Conservation (phyloP, 805 yeast species). For the Debaryomyces castellii region DNA sequence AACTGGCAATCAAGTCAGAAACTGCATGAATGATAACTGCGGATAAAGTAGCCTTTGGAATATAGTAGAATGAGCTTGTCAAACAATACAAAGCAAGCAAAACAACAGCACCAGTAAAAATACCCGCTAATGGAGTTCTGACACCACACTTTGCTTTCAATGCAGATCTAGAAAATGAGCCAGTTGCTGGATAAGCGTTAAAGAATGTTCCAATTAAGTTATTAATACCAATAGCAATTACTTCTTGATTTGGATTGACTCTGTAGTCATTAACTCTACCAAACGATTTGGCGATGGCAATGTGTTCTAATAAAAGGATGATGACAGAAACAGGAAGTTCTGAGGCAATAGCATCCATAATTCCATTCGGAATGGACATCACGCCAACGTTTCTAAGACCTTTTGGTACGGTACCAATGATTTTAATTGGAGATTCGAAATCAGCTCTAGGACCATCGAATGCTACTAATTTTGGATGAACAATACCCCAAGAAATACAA, state of each 20-base stretch:
- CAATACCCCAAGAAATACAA: slow-evolving; percentile 75
- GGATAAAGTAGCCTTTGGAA: slow-evolving; percentile 83
- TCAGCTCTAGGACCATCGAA: slow-evolving; percentile 29
- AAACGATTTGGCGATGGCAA: slow-evolving; percentile 89
- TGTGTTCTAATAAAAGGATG: slow-evolving; percentile 83
- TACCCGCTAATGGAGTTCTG: slow-evolving; percentile 89
- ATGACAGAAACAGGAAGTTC: slow-evolving; percentile 86
- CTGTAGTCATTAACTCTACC: slow-evolving; percentile 91
- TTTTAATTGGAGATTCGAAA: slow-evolving; percentile 49
- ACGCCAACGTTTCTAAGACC: slow-evolving; percentile 80
- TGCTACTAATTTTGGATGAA: slow-evolving; percentile 44
- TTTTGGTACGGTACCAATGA: slow-evolving; percentile 77
- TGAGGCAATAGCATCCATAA: slow-evolving; percentile 60
- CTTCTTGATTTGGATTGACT: slow-evolving; percentile 89
- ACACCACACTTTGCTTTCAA: slow-evolving; percentile 94
- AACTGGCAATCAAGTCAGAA: slow-evolving; percentile 75
- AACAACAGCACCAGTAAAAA: slow-evolving; percentile 87
- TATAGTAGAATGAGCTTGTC: slow-evolving; percentile 80
- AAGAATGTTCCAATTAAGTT: slow-evolving; percentile 90
- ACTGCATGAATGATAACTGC: slow-evolving; percentile 95
- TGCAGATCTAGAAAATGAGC: slow-evolving; percentile 93
- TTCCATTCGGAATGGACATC: slow-evolving; percentile 60
- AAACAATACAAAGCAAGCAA: slow-evolving; percentile 81
- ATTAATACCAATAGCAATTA: slow-evolving; percentile 89
- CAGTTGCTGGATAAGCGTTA: slow-evolving; percentile 93